Conservation (phyloP, 495 filamentous ascomycete species). For the Mytilinidion resinicola region DNA sequence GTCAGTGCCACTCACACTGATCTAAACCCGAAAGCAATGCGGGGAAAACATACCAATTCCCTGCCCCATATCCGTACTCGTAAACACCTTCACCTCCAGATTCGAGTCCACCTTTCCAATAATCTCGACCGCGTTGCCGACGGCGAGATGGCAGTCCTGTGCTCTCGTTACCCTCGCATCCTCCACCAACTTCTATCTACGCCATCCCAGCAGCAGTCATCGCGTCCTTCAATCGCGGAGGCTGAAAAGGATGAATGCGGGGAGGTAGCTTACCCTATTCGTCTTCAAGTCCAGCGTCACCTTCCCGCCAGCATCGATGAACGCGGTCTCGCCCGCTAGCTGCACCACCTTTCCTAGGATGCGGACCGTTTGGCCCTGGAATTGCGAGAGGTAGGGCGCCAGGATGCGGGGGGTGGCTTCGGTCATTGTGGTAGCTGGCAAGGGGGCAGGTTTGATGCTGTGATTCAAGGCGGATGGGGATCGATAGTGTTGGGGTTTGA, state of each 20-base stretch:
- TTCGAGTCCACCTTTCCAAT: constrained; percentile 87
- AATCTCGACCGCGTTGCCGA: constrained; percentile 77
- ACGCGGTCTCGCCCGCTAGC: constrained; percentile 73
- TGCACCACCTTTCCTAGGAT: constrained; percentile 79
- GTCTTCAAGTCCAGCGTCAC: constrained; percentile 46
- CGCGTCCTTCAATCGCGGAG: too few species aligned
- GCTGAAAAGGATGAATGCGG: too few species aligned
- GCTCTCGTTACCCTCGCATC: neutral
- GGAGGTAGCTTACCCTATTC: too few species aligned
- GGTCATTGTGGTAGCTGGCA: constrained; percentile 12
- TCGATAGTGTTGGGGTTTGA: too few species aligned
- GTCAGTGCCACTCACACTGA: neutral
- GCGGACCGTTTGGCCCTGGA: constrained; percentile 56
- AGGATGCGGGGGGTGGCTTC: constrained; percentile 42
- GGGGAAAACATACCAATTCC: constrained; percentile 54
- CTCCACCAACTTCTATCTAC: too few species aligned
- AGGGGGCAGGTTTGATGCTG: too few species aligned
- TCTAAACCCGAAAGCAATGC: neutral
- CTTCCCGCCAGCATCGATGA: constrained; percentile 66
- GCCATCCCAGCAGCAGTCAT: too few species aligned
- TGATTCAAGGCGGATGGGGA: too few species aligned
- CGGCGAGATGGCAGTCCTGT: constrained; percentile 69
- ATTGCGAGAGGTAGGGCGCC: constrained; percentile 35
- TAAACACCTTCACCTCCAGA: constrained; percentile 67
- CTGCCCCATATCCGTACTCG: constrained; percentile 70